These are phyloP conservation scores for Selaginella tamariscina DNA, from an alignment of 75 land plant genomes.

Conservation along the genomic window DNA sequence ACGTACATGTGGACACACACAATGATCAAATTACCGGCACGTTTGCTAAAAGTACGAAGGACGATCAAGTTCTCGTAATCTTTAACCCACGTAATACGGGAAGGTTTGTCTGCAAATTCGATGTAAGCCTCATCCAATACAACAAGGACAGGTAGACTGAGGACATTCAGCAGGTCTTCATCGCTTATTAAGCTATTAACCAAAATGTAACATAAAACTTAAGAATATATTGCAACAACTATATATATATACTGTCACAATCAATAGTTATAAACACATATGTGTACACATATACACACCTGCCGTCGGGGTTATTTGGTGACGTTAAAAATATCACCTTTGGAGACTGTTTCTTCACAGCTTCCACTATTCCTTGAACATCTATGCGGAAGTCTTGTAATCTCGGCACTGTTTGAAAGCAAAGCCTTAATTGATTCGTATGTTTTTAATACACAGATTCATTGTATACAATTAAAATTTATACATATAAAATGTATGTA, in stretches of 20 bases:
- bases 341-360: conserved; percentile 58
- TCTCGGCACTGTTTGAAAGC: conserved; percentile 88
- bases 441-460: too few relatives aligned
- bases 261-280: background rate
- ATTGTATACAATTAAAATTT: too few relatives aligned
- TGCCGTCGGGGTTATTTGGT: conserved; percentile 99
- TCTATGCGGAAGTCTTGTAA: conserved; percentile 54
- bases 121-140: conserved; percentile 96
- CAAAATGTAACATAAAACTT: background rate
- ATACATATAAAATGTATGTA: too few relatives aligned
- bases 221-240: background rate
- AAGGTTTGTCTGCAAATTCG: conserved; percentile 74
- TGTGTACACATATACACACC: conserved; percentile 32
- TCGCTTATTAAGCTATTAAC: conserved; percentile 62
- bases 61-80: conserved; percentile 86
- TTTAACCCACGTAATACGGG: conserved; percentile 87
- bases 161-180: conserved; percentile 58
- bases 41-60: conserved; percentile 95
- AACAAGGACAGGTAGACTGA: conserved; percentile 71
- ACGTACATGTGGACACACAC: background rate
- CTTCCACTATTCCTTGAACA: conserved; percentile 59
- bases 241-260: background rate
- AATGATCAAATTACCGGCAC: conserved; percentile 54
- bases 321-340: conserved; percentile 91
- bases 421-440: too few relatives aligned